These are phyloP conservation scores for Darksidea phi DNA, from an alignment of 495 filamentous ascomycete genomes.

Conservation along the genomic window DNA sequence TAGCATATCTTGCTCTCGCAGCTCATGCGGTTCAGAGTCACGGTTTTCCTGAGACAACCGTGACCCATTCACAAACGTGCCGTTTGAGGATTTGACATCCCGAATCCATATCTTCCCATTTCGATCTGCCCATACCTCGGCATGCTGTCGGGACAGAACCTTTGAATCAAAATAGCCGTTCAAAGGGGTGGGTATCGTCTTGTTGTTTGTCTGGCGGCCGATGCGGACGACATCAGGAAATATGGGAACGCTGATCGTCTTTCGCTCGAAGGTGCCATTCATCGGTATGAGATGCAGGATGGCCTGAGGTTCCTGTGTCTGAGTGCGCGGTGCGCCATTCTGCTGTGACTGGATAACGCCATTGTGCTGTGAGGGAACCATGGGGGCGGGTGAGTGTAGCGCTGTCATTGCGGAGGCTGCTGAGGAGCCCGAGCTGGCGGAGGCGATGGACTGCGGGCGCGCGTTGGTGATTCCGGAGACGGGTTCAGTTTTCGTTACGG, in stretches of 20 bases:
- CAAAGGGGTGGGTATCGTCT: slow-evolving; percentile 80
- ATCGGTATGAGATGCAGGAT: slow-evolving; percentile 80
- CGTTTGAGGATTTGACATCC: slow-evolving; percentile 97
- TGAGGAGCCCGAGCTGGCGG: slow-evolving; percentile 63
- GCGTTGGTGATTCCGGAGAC: slow-evolving; percentile 62
- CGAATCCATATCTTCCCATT: slow-evolving; percentile 91
- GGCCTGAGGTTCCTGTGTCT: slow-evolving; percentile 61
- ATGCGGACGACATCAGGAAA: slow-evolving; percentile 86
- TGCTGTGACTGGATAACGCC: slow-evolving; percentile 56
- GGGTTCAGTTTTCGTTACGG: slow-evolving; percentile 65
- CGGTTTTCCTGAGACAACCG: slow-evolving; percentile 87
- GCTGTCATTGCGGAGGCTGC: slow-evolving; percentile 67
- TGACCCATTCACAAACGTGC: slow-evolving; percentile 94
- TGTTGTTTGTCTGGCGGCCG: slow-evolving; percentile 93
- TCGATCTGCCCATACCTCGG: slow-evolving; percentile 90
- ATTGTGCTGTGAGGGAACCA: slow-evolving; percentile 71
- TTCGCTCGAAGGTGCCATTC: slow-evolving; percentile 94
- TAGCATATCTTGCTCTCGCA: slow-evolving; percentile 81
- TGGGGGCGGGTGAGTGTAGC: slow-evolving; percentile 70
- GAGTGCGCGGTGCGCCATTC: slow-evolving; percentile 63
- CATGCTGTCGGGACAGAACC: slow-evolving; percentile 92
- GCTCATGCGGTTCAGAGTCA: slow-evolving; percentile 90
- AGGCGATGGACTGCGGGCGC: slow-evolving; percentile 61
- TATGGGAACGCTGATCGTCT: slow-evolving; percentile 88
- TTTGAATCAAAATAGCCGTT: slow-evolving; percentile 99